Evolutionary conservation across 306 rosid genomes (phyloP), one percentile per base, ranked within the genome.

Genomic region (Potentilla sterilis): DNA sequence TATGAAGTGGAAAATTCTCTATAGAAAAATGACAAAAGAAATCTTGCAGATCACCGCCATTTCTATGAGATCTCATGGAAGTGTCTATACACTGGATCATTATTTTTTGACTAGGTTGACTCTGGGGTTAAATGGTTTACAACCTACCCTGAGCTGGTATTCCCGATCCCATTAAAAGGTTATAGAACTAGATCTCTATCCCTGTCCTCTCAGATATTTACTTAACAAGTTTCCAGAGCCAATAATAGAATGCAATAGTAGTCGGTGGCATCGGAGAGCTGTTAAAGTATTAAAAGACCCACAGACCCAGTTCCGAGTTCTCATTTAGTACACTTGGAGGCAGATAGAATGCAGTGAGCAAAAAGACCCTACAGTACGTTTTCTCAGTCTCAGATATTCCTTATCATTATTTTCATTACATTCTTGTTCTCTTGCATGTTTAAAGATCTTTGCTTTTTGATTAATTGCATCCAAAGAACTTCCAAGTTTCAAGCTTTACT

Each of bases 101-200:
- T 4, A 15, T 49, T 18, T 0, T 5, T 12, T 14, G 51, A 42
- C 73, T 68, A n/a, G n/a, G 34, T 43, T 67, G 54, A 42, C 38
- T 42, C 55, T 21, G 4, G 8, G 4, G 7, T 1, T 7, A n/a
- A 12, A 11, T 42, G 54, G 72, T 22, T 12, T 68, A 42, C 73
- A 68, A 41, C 63, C 38, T 35, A n/a, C 18, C 13, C 74, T 69
- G 49, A 46, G 75, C 64, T 71, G 75, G 58, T 22, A 52, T 15
- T 70, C 22, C 63, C 18, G 3, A 7, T 28, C 58, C 42, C 28
- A 35, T 15, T 12, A 28, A 61, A 11, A 61, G 40, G 21, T 62
- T 34, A 2, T 49, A 51, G 18, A 51, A 49, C 22, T 11, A 55
- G 46, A 38, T 71, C 43, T 52, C 18, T 3, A 7, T 69, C 6